Base-by-base conservation (phyloP, 768 basidiomycete genomes). In the Tulasnella sp. region DNA sequence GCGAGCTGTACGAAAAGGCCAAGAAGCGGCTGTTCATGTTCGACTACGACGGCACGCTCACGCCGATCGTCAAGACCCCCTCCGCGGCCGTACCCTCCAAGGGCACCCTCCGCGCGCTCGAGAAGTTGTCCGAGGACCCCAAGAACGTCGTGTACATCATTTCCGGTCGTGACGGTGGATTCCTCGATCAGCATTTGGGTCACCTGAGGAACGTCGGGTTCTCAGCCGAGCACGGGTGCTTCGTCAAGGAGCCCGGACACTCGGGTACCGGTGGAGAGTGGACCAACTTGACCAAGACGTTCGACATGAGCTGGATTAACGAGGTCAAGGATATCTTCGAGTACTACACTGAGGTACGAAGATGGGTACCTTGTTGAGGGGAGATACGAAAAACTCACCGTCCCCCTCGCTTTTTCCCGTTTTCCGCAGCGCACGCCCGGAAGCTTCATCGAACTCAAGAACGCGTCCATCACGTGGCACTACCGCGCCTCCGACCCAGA, bases 381-480 rank as follows among this genome's bases (percentile, higher is more conserved):
- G n/a, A n/a, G n/a, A n/a, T n/a, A n/a, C n/a, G n/a, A n/a, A n/a
- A n/a, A n/a, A n/a, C n/a, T 37, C 57, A 55, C 70, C 71, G 76
- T 57, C 11, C n/a, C n/a, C n/a, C n/a, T n/a, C n/a, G n/a, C n/a
- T 57, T 20, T 67, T 35, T 46, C 29, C 2, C 16, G 10, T 15
- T 74, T 7, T 75, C 16, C 74, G 40, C 57, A 91, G 89, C 87
- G 97, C 74, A 99, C 97, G 81, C 94, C 95, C 46, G 97, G 97
- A n/a, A 93, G 93, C 81, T 92, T 93, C 82, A 95, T 99, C 79
- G 97, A 99, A 87, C 87, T 92, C 84, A 99, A 99, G 90, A 96
- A 96, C 88, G 95, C 94, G 82, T 93, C 93, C 79, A 93, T 99
- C 83, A 98, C 96, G 61, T 99, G 97, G 97, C 97, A 99, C 85